Percentiles rank a stretch among this genome's conserved stretches.
phyloP scores from a whole-genome alignment of 192 early-diverging fungal genomes.

The Entomortierella chlamydospora region DNA sequence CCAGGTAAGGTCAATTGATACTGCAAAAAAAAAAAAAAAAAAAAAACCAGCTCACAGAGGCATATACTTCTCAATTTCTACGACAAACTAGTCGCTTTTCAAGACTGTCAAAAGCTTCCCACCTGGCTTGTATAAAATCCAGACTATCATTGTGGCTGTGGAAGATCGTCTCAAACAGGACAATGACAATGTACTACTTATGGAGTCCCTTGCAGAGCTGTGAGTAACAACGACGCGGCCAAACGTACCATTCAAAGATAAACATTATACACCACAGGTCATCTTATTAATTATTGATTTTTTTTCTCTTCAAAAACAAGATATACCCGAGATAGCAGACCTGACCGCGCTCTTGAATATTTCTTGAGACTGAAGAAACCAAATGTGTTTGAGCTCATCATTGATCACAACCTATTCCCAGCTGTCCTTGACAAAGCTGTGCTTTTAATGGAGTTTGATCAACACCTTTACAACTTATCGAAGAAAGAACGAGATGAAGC shows the following conservation, averaged over 20 bases:
- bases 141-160: conserved; percentile 79
- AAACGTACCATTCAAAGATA: too few relatives aligned
- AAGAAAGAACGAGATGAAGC: conserved; percentile 53
- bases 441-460: conserved; percentile 88
- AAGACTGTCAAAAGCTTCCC: conserved; percentile 85
- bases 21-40: too few relatives aligned
- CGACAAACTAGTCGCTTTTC: conserved; percentile 51
- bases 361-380: conserved; percentile 78
- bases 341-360: conserved; percentile 84
- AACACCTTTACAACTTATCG: conserved; percentile 61
- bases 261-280: too few relatives aligned
- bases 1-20: conserved; percentile 58
- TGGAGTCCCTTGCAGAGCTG: conserved; percentile 81
- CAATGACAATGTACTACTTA: conserved; percentile 66
- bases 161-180: conserved; percentile 74
- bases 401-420: conserved; percentile 81
- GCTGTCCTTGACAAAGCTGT: conserved; percentile 83
- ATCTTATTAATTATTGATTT: too few relatives aligned
- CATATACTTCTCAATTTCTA: neutral
- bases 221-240: conserved; percentile 56
- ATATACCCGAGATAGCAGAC: conserved; percentile 76
- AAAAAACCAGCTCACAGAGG: too few relatives aligned
- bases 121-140: conserved; percentile 76
- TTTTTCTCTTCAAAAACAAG: conserved; percentile 54
- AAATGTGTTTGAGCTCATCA: conserved; percentile 82